Evolutionary conservation across 192 early-diverging fungal genomes (phyloP), one percentile per base, ranked within the genome.

Genomic region (Chytriomyces sp.): DNA sequence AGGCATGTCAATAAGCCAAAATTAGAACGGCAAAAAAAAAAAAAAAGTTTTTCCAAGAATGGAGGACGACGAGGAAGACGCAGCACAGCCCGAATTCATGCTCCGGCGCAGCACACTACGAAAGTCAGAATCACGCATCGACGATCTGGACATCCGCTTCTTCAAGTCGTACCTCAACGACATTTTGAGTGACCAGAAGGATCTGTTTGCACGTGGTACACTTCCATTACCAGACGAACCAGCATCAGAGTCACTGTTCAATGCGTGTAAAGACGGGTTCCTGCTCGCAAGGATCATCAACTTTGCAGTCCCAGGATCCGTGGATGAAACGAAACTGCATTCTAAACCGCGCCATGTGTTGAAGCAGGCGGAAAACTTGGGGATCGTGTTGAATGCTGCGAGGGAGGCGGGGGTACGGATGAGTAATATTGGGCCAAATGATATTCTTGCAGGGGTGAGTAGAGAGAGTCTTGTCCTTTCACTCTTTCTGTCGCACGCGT

Each of bases 291-390:
- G 53, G 16, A 3, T 68, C 46, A 35, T 73, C 53, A 73, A 73
- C 43, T 63, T 43, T 28, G 72, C 72, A 61, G 57, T 73, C 20
- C 72, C 72, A 63, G 72, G 72, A 28, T 20, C 72, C 2, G 18
- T 73, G 11, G 44, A 73, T 26, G 72, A 73, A 45, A 28, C 72
- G 6, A 62, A 43, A 20, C 61, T 73, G 26, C 18, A 63, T 18
- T 26, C 9, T 20, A 62, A 60, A 23, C 23, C 72, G 26, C 44
- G 50, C 9, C 53, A 63, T 45, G 18, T 73, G 6, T 23, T 73
- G 20, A 57, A 73, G 45, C 24, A 45, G 35, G 72, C 72, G 7
- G 72, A 73, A 26, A 73, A 73, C 45, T n/a, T 73, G 7, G 20
- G 50, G 57, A 35, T 73, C 28, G 43, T 73, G 61, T 45, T 73